Base-by-base conservation (phyloP, 2,329 filamentous ascomycete species). In the Paecilomyces niveus region DNA sequence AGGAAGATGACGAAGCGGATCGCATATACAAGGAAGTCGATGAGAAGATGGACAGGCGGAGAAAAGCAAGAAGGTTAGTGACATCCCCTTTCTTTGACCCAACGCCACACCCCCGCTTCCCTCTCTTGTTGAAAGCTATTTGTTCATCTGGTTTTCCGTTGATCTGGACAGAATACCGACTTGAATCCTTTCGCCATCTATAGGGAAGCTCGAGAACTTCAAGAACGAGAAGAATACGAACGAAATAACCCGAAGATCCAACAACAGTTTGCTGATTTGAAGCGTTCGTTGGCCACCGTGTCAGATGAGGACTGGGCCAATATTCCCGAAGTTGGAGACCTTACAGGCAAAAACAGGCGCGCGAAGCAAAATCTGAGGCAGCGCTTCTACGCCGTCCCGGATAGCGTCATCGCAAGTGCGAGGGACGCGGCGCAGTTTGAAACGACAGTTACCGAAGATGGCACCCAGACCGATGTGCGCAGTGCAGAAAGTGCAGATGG, bases 231-330 rank as follows among this genome's bases (percentile, higher is more conserved):
- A 72, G 92, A 97, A 70, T 96, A 96, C 82, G 93, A 99, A 79
- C 87, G 89, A 66, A 93, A 96, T 74, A 97, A 99, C 72, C 94
- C 94, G 13, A 99, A 97, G 77, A 97, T 99, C 56, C 90, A 96
- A 71, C 90, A 97, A 66, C 94, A 99, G 74, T 99, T 99, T 73
- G 92, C 92, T 71, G 94, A 97, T 68, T 79, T 97, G 55, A 99
- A 99, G 76, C 85, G 95, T 69, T 91, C 90, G 4, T 83, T 99
- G 39, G 88, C 89, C 49, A 89, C 87, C 5, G 89, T 99, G 29
- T 89, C 90, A 51, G 93, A 97, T 72, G 93, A 99, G 62, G 92
- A 99, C 67, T 99, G 94, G 94, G 92, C 91, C 45, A 95, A 87
- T 68, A 81, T 99, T 49, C 95, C 94, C 4, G 95, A 99, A 69